Conservation (phyloP, 2,329 filamentous ascomycete genomes). For the Coleophoma crateriformis region DNA sequence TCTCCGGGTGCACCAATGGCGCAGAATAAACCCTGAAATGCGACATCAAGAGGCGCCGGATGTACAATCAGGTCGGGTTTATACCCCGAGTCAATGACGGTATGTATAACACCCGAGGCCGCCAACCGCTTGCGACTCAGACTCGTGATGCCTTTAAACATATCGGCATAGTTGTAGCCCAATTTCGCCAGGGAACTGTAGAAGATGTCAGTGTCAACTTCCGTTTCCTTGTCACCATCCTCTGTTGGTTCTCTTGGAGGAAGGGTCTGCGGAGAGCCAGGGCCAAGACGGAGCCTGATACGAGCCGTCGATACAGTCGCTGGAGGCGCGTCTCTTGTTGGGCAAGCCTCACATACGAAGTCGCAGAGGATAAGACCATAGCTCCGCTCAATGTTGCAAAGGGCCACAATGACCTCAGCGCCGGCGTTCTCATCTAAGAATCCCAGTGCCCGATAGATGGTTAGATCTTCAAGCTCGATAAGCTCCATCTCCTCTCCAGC, state of each 20-base stretch:
- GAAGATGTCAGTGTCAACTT: background rate
- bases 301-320: background rate
- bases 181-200: background rate
- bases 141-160: background rate
- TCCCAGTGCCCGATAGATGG: background rate
- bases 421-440: background rate
- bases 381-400: background rate
- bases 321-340: background rate
- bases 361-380: background rate
- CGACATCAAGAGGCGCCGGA: constrained; percentile 49
- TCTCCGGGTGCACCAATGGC: constrained; percentile 3
- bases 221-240: too few relatives aligned
- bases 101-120: too few relatives aligned
- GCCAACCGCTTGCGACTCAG: too few relatives aligned
- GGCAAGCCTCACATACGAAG: background rate
- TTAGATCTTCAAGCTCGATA: constrained; percentile 1
- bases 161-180: constrained; percentile 2
- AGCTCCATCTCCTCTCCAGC: background rate
- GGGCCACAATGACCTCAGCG: background rate
- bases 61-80: too few relatives aligned
- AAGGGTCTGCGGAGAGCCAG: background rate
- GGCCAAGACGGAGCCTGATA: background rate
- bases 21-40: constrained; percentile 44
- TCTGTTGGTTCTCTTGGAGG: too few relatives aligned
- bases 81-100: too few relatives aligned